Conservation (phyloP, 176 grass and related monocot genomes). For the Thalia dealbata region DNA sequence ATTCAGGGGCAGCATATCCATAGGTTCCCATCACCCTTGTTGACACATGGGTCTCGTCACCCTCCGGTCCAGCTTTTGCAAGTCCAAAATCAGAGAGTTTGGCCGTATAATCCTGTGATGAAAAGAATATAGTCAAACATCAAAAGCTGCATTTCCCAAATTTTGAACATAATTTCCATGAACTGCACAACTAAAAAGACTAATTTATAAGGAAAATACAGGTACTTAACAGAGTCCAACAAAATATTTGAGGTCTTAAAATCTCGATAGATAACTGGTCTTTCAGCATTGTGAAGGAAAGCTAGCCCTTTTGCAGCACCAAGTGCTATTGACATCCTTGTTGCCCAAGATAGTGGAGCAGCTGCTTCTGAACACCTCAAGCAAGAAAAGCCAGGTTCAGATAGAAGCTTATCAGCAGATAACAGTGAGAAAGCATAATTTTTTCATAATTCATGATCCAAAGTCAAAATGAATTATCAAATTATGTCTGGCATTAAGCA, state of each 20-base stretch:
- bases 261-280: constrained; percentile 93
- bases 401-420: not conserved
- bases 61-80: constrained; percentile 93
- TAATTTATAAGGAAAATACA: constrained; percentile 1
- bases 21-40: constrained; percentile 98
- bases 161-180: constrained; percentile 4
- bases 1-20: constrained; percentile 98
- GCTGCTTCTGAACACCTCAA: constrained; percentile 55
- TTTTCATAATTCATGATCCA: not conserved
- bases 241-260: constrained; percentile 99
- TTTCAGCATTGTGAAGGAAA: constrained; percentile 91
- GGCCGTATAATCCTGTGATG: constrained; percentile 79
- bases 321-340: constrained; percentile 93
- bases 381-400: constrained; percentile 13
- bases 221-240: constrained; percentile 70
- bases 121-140: constrained; percentile 5
- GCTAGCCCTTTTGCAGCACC: constrained; percentile 95
- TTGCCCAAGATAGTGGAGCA: constrained; percentile 69
- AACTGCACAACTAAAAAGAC: not conserved
- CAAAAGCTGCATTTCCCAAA: not conserved
- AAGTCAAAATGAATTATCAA: not conserved
- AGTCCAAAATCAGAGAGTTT: constrained; percentile 98
- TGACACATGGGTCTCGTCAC: constrained; percentile 96
- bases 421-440: not conserved
- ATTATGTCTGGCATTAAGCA: not conserved